Evolutionary conservation across 768 basidiomycete species (phyloP).

Genomic region (Lentinula edodes): DNA sequence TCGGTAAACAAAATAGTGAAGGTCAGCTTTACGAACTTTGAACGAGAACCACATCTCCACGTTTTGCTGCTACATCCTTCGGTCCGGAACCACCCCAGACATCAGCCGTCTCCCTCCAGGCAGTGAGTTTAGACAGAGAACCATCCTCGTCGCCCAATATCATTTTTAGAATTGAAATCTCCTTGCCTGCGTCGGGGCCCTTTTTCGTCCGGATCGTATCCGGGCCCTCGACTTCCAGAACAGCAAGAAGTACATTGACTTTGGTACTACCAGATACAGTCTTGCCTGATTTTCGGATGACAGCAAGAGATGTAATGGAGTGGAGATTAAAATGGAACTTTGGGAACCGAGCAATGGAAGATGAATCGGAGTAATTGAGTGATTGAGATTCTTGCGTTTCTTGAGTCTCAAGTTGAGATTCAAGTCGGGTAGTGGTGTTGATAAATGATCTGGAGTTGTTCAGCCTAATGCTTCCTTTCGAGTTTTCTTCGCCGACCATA

Average conservation of each 20-base stretch:
- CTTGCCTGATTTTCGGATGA: conserved; percentile 16
- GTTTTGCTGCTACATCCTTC: conserved; percentile 40
- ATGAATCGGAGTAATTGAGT: conserved; percentile 55
- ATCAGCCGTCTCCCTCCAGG: conserved; percentile 75
- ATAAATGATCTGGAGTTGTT: conserved; percentile 5
- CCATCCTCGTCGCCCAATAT: conserved; percentile 73
- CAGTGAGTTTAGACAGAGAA: conserved; percentile 63
- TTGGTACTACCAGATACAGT: conserved; percentile 38
- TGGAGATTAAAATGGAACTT: conserved; percentile 70
- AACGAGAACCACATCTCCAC: conserved; percentile 68
- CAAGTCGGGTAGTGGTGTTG: conserved; percentile 12
- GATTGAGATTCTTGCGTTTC: conserved; percentile 46
- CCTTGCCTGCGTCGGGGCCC: conserved; percentile 63
- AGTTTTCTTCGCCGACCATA: conserved; percentile 10
- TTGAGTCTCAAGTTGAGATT: conserved; percentile 19
- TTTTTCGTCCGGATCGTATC: conserved; percentile 63
- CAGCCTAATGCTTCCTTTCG: conserved; percentile 8
- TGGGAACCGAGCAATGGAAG: conserved; percentile 71
- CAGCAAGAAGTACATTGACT: conserved; percentile 55
- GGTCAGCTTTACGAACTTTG: conserved; percentile 46
- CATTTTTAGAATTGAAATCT: conserved; percentile 62
- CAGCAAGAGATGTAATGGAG: conserved; percentile 46
- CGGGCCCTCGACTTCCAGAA: conserved; percentile 74
- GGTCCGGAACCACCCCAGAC: conserved; percentile 53
- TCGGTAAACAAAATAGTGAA: conserved; percentile 1